These are phyloP conservation scores for Rhododendron kiyosumense DNA, from an alignment of 148 eudicot genomes.

Conservation along the genomic window DNA sequence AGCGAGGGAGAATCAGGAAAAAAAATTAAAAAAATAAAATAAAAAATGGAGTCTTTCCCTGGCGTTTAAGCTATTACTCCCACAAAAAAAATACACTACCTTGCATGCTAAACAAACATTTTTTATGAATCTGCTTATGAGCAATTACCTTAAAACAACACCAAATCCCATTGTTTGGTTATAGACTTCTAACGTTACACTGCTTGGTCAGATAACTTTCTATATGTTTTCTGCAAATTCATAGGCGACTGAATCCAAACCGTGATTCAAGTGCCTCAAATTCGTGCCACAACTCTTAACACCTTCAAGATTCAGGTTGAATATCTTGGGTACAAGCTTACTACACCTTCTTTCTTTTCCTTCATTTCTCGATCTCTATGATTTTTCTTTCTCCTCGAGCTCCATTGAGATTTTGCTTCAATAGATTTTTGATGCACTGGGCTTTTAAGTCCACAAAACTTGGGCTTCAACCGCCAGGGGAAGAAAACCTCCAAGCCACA, in stretches of 20 bases:
- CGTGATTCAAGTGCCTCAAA: not conserved
- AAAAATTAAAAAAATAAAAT: too few relatives aligned
- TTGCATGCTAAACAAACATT: not conserved
- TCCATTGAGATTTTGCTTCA: slow-evolving; percentile 26
- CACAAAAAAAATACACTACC: not conserved
- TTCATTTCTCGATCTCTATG: not conserved
- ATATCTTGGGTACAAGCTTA: not conserved
- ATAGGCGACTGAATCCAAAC: not conserved
- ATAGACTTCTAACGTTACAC: not conserved
- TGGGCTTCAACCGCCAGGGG: slow-evolving; percentile 56
- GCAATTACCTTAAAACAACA: not conserved
- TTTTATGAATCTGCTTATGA: not conserved
- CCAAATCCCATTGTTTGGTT: not conserved
- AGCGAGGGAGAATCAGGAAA: not conserved
- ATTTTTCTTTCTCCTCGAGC: slow-evolving; percentile 17
- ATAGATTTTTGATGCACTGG: slow-evolving; percentile 32
- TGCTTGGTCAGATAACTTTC: not conserved
- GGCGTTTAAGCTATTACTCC: not conserved
- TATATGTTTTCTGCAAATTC: not conserved
- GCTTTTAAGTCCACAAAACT: slow-evolving; percentile 39
- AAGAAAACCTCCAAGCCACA: slow-evolving; percentile 57
- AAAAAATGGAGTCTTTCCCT: not conserved
- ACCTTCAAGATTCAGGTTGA: not conserved
- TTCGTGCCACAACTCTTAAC: not conserved
- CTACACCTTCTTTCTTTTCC: not conserved